Evolutionary conservation across 2,329 filamentous ascomycete genomes (phyloP), one percentile per base, ranked within the genome.

Genomic region (Pseudocercospora ulei): DNA sequence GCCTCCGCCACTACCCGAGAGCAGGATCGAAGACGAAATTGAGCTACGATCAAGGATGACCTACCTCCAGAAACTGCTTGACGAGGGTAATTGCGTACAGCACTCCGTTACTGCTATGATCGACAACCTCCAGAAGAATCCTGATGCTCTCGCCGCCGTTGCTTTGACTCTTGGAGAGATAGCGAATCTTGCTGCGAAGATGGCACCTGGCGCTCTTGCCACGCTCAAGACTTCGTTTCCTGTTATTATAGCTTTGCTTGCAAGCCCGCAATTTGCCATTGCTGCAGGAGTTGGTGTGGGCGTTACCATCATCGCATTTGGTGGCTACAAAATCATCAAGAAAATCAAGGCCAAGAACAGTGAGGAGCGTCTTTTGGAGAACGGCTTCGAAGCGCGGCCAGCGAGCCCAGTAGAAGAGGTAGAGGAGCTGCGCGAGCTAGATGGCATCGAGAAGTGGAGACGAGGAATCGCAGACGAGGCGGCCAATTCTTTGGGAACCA

Each of bases 271-370:
- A 56, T 98, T 98, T 58, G 74, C 95, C 47, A 94, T 98, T 53
- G 86, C 86, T 3, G 85, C 83, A 0, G 83, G 87, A 27, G 77
- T 94, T 8, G 84, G 82, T 0, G 78, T 94, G 0, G 90, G 90
- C 8, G 79, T 94, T n/a, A 96, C 90, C 0, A 78, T 96, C 5
- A 84, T 98, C 54, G 87, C 90, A 60, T 84, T 98, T 44, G 90
- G 90, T 38, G 88, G 90, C 3, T 96, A 85, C 73, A 96, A 94
- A 65, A 95, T 98, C 60, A 78, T 98, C 64, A 92, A 95, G 70
- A 80, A 78, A 52, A 83, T 96, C 50, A 67, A 69, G 54, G 65
- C 58, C 8, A 63, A 64, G 41, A 64, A 65, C 51, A 52, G 36
- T 43, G 47, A 29, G 2, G 44, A 44, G 39, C 44, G 29, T 16